Evolutionary conservation across 352 stramenopile species (phyloP).

Genomic region (Achlya hypogyna): DNA sequence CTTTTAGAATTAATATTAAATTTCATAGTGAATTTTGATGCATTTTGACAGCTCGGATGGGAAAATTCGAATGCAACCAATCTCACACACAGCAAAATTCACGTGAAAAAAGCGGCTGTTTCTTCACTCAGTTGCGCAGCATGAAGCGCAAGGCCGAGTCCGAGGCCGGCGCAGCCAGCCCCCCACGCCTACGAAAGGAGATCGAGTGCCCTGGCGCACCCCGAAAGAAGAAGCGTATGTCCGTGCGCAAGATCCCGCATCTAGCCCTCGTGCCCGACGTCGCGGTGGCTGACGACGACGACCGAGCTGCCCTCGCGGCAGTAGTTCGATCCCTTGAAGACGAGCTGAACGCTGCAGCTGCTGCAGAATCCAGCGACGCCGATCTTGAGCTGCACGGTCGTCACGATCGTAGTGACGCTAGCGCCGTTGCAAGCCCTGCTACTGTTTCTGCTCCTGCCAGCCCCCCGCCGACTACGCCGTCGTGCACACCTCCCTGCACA

Average conservation of each 20-base stretch:
- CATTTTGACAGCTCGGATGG: background rate
- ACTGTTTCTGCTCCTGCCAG: no score
- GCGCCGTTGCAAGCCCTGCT: no score
- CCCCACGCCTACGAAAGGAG: constrained; percentile 12
- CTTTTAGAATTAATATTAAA: background rate
- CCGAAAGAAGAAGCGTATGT: constrained; percentile 10
- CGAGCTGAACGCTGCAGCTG: constrained; percentile 9
- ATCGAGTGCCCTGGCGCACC: constrained; percentile 15
- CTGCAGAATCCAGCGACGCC: background rate
- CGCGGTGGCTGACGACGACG: background rate
- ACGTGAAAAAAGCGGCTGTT: background rate
- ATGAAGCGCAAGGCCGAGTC: background rate
- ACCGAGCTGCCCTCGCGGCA: background rate
- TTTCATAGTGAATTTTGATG: background rate
- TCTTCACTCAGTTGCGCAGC: background rate
- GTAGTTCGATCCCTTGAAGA: constrained; percentile 15
- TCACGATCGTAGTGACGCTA: no score
- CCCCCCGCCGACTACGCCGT: no score
- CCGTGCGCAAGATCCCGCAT: background rate
- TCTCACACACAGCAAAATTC: background rate
- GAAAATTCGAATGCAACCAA: constrained; percentile 13
- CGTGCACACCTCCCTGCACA: background rate
- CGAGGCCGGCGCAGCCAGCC: background rate
- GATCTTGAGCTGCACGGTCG: no score
- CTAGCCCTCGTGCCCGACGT: background rate